Percentiles rank a stretch among this genome's conserved stretches.
Evolutionary conservation across 192 early-diverging fungal species (phyloP).

Genomic region (Coemansia nantahalensis): DNA sequence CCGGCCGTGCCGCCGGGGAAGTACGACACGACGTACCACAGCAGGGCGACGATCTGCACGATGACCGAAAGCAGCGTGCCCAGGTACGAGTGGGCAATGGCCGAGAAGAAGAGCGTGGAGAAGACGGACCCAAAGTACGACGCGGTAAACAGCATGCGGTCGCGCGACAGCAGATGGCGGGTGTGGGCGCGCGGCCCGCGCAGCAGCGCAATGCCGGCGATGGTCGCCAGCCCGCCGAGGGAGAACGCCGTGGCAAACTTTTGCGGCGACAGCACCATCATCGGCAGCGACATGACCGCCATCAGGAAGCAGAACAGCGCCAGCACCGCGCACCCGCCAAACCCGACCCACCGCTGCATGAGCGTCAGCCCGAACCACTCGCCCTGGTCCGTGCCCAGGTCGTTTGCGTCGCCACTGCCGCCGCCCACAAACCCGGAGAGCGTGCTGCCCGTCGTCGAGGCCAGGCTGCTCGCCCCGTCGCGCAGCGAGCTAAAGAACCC

Average conservation of each 20-base stretch:
- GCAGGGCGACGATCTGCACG: conserved; percentile 73
- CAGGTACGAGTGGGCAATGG: conserved; percentile 68
- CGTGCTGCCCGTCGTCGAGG: conserved; percentile 31
- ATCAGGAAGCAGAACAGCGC: conserved; percentile 55
- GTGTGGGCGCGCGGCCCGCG: conserved; percentile 79
- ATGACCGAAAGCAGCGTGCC: conserved; percentile 76
- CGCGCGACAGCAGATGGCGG: conserved; percentile 71
- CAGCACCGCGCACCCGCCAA: conserved; percentile 45
- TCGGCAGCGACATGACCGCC: conserved; percentile 60
- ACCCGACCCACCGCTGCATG: conserved; percentile 53
- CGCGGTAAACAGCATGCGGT: conserved; percentile 77
- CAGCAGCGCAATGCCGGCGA: conserved; percentile 66
- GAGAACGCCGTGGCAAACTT: conserved; percentile 81
- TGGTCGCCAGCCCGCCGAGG: conserved; percentile 57
- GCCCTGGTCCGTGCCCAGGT: conserved; percentile 16
- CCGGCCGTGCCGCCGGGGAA: conserved; percentile 69
- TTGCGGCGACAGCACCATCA: conserved; percentile 63
- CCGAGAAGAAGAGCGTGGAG: conserved; percentile 80
- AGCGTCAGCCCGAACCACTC: conserved; percentile 55
- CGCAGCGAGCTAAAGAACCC: conserved; percentile 46
- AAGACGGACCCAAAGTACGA: conserved; percentile 80
- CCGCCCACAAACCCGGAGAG: conserved; percentile 25
- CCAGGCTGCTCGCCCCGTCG: conserved; percentile 43
- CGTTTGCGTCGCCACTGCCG: conserved; percentile 10
- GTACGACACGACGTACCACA: conserved; percentile 84